Base-by-base conservation (phyloP, 2,329 filamentous ascomycete species). In the Colletotrichum agaves region DNA sequence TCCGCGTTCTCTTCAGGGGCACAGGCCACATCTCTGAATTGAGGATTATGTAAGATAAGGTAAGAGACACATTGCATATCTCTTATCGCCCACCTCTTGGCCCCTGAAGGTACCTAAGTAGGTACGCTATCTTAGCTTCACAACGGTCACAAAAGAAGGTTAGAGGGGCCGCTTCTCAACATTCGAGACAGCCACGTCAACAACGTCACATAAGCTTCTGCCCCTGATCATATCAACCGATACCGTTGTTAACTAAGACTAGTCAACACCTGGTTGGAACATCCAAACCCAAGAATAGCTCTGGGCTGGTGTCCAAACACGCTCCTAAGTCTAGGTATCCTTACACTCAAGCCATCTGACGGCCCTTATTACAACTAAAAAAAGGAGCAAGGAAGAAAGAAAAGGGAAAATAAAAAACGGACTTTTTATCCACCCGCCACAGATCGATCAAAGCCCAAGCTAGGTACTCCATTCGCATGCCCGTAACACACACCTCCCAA, bases 381-480 rank as follows among this genome's bases (percentile, higher is more conserved):
- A 13, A 43, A 56, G 5, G 43, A 56, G 23, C 27, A 27, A 27
- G 43, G 37, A 61, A 44, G n/a, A 52, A 52, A 23, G 47, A 49
- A 55, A 63, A 47, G 43, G 44, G 21, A 3, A 52, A 61, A 55
- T 27, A 43, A 21, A 57, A 31, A 52, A 33, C 41, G 21, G 27
- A 53, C 37, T 41, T 64, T 64, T 67, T 64, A 37, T 60, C 64
- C 46, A 27, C 47, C 64, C 50, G 39, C 35, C 39, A 58, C 27
- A 55, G 39, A 53, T 67, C 53, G 50, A 47, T 61, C 55, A 56
- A 46, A 66, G 43, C 33, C 56, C 47, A 50, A 47, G 49, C 65
- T 46, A 47, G 50, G 61, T 47, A 61, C 61, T 55, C 65, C 65
- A 4, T 66, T 49, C 41, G 65, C 65, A 68, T 56, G 55, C 61